Percentiles rank a stretch among this genome's conserved stretches.
Evolutionary conservation across 164 flowering plant genomes (phyloP).

Genomic region (Taxillus chinensis): DNA sequence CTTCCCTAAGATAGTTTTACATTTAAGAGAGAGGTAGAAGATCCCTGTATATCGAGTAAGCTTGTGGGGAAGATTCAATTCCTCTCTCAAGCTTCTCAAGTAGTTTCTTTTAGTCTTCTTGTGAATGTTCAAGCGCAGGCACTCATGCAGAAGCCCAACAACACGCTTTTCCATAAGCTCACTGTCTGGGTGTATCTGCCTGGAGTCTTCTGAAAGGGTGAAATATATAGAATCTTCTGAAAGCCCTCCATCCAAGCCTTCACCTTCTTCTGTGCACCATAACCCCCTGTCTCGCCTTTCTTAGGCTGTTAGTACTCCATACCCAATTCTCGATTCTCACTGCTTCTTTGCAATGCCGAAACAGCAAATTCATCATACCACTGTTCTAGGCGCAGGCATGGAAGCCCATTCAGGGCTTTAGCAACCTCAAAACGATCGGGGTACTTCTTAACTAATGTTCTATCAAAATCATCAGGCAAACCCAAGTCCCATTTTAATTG

Average conservation of each 20-base stretch:
- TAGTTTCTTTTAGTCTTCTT: slow-evolving; percentile 93
- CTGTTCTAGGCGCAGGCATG: slow-evolving; percentile 34
- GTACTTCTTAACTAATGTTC: slow-evolving; percentile 32
- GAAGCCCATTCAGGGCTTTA: slow-evolving; percentile 45
- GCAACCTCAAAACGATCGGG: slow-evolving; percentile 48
- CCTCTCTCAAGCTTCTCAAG: slow-evolving; percentile 77
- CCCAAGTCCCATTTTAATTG: slow-evolving; percentile 84
- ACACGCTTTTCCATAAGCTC: slow-evolving; percentile 94
- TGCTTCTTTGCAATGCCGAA: slow-evolving; percentile 57
- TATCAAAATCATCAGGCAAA: slow-evolving; percentile 59
- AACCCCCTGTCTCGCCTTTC: slow-evolving; percentile 56
- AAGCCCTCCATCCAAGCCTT: slow-evolving; percentile 94
- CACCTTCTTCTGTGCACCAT: slow-evolving; percentile 81
- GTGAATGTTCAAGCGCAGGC: slow-evolving; percentile 75
- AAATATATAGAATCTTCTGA: slow-evolving; percentile 82
- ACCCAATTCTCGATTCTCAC: slow-evolving; percentile 30
- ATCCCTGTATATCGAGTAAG: slow-evolving; percentile 94
- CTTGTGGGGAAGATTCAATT: slow-evolving; percentile 67
- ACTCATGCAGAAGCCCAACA: slow-evolving; percentile 84
- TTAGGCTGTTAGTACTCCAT: slow-evolving; percentile 47
- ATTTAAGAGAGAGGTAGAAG: slow-evolving; percentile 88
- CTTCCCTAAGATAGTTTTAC: slow-evolving; percentile 87
- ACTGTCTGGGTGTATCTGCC: slow-evolving; percentile 59
- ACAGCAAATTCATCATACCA: slow-evolving; percentile 70
- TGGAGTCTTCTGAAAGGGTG: slow-evolving; percentile 74